Base-by-base conservation (phyloP, 441 rosid species). In the Theobroma grandiflorum region DNA sequence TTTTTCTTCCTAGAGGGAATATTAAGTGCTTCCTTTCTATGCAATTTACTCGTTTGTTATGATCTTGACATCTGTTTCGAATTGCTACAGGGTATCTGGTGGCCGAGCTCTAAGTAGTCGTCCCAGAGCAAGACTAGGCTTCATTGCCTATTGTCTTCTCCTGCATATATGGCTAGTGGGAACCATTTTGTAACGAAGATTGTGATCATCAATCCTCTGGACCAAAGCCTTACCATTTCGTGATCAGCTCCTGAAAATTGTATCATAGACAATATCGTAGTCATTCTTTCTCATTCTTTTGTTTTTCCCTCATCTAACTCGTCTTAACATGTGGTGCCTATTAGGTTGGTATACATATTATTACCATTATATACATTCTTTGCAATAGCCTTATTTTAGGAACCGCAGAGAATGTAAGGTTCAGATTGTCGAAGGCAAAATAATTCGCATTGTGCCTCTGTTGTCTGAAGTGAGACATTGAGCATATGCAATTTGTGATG, bases 91-190 rank as follows among this genome's bases (percentile, higher is more conserved):
- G 95, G 96, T 93, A 22, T 88, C 96, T 18, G 92, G 99, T 55
- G 93, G 97, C 61, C 87, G 95, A 83, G 83, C 88, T 66, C 85
- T 96, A 69, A 93, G 91, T 91, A 90, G 89, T 81, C 95, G 94
- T 74, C 99, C 99, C 0, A 83, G 93, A 82, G 95, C 95, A 62
- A 93, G 99, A 82, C 88, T 94, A 38, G 91, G 97, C 61, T 65
- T 94, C 67, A 83, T 96, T 31, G 86, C 90, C 35, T 94, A 94
- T 79, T 89, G 94, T 85, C 86, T 96, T 55, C 59, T 96, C 87
- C 76, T 96, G 88, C 97, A 96, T 72, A 38, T 92, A 75, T 96
- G 97, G 98, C 87, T 94, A 43, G 72, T 96, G 83, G 97, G 91
- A 74, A 86, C 95, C 83, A 82, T 95, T 77, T 83, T 95, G 88